Percentiles rank a stretch among this genome's conserved stretches.
phyloP scores from a whole-genome alignment of 441 rosid species.

The Manihot esculenta region DNA sequence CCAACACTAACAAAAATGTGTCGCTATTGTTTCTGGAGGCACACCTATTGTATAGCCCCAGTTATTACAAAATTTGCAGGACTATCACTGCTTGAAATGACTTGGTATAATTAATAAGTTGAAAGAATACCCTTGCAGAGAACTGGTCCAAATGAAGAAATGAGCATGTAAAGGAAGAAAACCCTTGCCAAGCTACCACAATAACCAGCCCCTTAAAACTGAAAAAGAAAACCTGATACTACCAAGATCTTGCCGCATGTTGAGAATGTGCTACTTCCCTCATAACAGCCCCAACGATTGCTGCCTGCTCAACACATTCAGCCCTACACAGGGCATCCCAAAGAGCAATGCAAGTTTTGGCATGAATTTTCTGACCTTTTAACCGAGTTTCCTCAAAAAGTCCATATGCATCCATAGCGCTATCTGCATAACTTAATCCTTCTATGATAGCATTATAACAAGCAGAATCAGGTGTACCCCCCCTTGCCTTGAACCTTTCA shows the following conservation, averaged over 20 bases:
- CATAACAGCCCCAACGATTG: constrained; percentile 86
- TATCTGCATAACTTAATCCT: constrained; percentile 68
- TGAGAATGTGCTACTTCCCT: constrained; percentile 85
- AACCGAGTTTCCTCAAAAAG: constrained; percentile 80
- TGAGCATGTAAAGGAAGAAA: background rate
- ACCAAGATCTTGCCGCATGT: constrained; percentile 85
- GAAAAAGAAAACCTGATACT: constrained; percentile 12
- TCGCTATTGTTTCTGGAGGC: background rate
- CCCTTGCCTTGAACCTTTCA: constrained; percentile 64
- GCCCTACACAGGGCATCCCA: constrained; percentile 86
- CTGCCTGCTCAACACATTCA: constrained; percentile 90
- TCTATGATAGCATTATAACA: constrained; percentile 80
- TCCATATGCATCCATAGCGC: constrained; percentile 69
- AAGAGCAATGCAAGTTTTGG: constrained; percentile 81
- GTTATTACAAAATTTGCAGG: background rate
- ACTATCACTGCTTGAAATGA: background rate
- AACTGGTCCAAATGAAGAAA: constrained; percentile 6
- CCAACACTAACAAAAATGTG: background rate
- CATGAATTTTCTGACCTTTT: constrained; percentile 61
- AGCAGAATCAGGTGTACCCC: constrained; percentile 75
- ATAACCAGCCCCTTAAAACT: constrained; percentile 4
- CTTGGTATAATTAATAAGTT: background rate
- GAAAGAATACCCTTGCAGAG: constrained; percentile 20
- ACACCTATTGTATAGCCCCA: background rate
- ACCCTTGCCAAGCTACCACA: constrained; percentile 13